phyloP scores from a whole-genome alignment of 306 rosid genomes.

The Sophora flavescens region DNA sequence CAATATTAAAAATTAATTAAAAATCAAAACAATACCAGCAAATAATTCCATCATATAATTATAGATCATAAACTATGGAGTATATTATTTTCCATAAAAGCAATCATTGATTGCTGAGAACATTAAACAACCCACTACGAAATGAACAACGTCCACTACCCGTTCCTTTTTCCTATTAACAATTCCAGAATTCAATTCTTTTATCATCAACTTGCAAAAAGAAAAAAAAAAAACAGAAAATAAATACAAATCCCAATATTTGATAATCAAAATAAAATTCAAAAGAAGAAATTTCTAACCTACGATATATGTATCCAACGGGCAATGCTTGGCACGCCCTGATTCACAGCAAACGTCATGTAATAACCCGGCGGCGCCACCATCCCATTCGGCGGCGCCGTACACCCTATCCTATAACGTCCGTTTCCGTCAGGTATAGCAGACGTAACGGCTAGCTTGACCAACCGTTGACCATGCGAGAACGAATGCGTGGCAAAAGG shows the following conservation, averaged over 20 bases:
- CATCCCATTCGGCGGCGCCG: constrained; percentile 73
- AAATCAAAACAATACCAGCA: no score
- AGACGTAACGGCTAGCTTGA: constrained; percentile 67
- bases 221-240: not conserved
- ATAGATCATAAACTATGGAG: no score
- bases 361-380: constrained; percentile 92
- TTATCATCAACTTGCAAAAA: not conserved
- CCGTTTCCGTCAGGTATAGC: constrained; percentile 57
- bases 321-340: constrained; percentile 91
- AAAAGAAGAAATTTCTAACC: not conserved
- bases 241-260: constrained; percentile 1
- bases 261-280: no score
- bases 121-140: not conserved
- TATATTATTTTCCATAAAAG: not conserved
- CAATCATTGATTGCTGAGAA: not conserved
- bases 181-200: not conserved
- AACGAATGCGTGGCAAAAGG: constrained; percentile 91
- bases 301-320: constrained; percentile 68
- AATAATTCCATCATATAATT: no score
- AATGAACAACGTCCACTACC: not conserved
- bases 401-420: constrained; percentile 57
- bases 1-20: no score
- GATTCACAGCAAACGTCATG: constrained; percentile 87
- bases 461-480: constrained; percentile 87
- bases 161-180: constrained; percentile 10